These are phyloP conservation scores for Phytophthora sojae DNA, from an alignment of 352 stramenopile species.

Conservation along the genomic window DNA sequence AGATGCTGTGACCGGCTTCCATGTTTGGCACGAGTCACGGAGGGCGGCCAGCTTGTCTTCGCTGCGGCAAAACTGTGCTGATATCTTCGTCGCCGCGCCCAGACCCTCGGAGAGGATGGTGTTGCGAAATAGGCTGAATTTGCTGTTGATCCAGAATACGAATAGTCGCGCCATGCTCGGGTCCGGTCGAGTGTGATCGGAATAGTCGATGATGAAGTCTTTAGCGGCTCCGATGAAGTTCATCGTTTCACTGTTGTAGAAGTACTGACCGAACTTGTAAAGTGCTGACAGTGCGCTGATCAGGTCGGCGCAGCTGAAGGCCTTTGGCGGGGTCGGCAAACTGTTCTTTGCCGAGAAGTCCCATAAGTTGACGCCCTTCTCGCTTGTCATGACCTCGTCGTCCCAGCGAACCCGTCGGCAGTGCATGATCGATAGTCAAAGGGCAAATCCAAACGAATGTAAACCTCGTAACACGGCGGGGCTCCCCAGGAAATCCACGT, in stretches of 20 bases:
- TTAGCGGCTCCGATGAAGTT: slow-evolving; percentile 8
- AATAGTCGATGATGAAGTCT: slow-evolving; percentile 19
- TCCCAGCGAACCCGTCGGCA: background rate
- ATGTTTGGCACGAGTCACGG: slow-evolving; percentile 5
- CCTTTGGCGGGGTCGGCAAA: background rate
- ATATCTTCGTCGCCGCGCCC: background rate
- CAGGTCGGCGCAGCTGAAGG: background rate
- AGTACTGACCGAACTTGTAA: slow-evolving; percentile 18
- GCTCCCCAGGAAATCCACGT: slow-evolving; percentile 19
- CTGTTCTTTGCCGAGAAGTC: slow-evolving; percentile 23
- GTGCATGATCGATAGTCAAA: slow-evolving; percentile 23
- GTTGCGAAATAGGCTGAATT: slow-evolving; percentile 22
- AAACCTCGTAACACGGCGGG: slow-evolving; percentile 17
- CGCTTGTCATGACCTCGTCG: background rate
- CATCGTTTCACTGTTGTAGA: slow-evolving; percentile 14
- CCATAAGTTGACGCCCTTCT: slow-evolving; percentile 19
- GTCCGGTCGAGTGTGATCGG: background rate
- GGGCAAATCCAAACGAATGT: slow-evolving; percentile 17
- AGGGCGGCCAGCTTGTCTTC: slow-evolving; percentile 21
- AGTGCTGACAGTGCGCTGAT: slow-evolving; percentile 5
- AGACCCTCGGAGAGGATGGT: background rate
- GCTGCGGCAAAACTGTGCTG: slow-evolving; percentile 12
- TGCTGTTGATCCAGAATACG: slow-evolving; percentile 18
- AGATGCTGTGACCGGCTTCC: background rate
- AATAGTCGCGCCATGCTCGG: slow-evolving; percentile 2